These are phyloP conservation scores for Tolypocladium album DNA, from an alignment of 2,329 filamentous ascomycete genomes.

Conservation along the genomic window DNA sequence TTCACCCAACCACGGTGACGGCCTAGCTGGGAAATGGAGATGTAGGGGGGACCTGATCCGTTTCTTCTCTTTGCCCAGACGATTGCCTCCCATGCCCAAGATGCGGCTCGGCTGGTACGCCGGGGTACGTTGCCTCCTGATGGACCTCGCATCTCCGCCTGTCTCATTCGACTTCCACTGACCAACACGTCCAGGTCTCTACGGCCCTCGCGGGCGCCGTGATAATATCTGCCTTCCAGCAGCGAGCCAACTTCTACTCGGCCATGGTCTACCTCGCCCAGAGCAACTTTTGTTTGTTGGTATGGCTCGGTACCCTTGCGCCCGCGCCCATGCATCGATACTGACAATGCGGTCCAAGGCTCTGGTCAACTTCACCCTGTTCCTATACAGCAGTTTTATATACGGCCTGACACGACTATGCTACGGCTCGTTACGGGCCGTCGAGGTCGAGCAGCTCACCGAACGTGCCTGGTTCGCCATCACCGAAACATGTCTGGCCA, in stretches of 20 bases:
- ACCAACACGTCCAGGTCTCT: slow-evolving; percentile 49
- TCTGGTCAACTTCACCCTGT: slow-evolving; percentile 79
- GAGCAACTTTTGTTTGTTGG: slow-evolving; percentile 90
- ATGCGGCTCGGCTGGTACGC: slow-evolving; percentile 53
- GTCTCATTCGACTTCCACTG: slow-evolving; percentile 8
- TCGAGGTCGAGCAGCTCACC: slow-evolving; percentile 94
- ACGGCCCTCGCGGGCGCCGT: slow-evolving; percentile 75
- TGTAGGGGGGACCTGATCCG: background rate
- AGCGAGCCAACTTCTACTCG: slow-evolving; percentile 96
- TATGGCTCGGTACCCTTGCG: slow-evolving; percentile 26
- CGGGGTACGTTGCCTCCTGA: slow-evolving; percentile 34
- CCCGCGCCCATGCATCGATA: background rate
- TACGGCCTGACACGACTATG: slow-evolving; percentile 83
- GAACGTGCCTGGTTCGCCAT: slow-evolving; percentile 98
- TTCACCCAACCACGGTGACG: background rate
- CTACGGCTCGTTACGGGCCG: slow-evolving; percentile 80
- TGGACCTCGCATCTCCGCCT: background rate
- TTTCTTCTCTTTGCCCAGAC: background rate
- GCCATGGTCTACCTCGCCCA: slow-evolving; percentile 94
- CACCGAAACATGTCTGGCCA: slow-evolving; percentile 90
- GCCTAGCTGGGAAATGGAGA: background rate
- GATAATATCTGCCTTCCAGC: slow-evolving; percentile 81
- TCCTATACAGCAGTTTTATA: slow-evolving; percentile 69
- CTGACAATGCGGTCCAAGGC: slow-evolving; percentile 42
- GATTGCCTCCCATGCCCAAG: slow-evolving; percentile 22